These are phyloP conservation scores for Magnaporthiopsis rhizophila DNA, from an alignment of 2,329 filamentous ascomycete genomes.

Conservation along the genomic window DNA sequence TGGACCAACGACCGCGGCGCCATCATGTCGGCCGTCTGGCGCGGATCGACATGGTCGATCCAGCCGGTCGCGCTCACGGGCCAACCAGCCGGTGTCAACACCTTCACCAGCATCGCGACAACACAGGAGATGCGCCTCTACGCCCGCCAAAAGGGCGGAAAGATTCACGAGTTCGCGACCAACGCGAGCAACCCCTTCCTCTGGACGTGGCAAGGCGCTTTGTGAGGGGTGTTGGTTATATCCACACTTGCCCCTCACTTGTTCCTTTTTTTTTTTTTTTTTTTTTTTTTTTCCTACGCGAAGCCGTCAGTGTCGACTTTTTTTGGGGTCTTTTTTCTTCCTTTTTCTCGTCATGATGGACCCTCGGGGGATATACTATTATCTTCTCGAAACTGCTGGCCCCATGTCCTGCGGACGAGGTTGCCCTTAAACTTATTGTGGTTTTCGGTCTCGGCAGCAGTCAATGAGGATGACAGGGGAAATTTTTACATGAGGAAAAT, in stretches of 20 bases:
- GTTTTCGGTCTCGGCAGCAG: not conserved
- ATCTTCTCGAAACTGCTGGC: not conserved
- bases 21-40: slow-evolving; percentile 4
- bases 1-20: not conserved
- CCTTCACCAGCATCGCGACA: not conserved
- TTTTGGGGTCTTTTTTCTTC: too few species aligned
- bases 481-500: not conserved
- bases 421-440: too few species aligned
- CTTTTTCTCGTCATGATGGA: not conserved
- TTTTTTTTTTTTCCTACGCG: not conserved
- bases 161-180: not conserved
- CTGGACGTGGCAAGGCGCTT: slow-evolving; percentile 1
- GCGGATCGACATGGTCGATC: slow-evolving; percentile 1
- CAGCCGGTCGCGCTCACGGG: not conserved
- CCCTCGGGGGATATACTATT: not conserved
- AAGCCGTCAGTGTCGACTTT: not conserved
- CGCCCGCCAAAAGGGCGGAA: not conserved
- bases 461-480: not conserved
- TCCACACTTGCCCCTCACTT: not conserved
- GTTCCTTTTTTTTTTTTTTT: not conserved
- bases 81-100: not conserved
- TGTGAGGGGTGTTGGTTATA: not conserved
- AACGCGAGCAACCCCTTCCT: slow-evolving; percentile 1
- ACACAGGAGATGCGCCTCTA: slow-evolving; percentile 2
- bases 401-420: too few species aligned